Evolutionary conservation across 345 rosid genomes (phyloP), one percentile per base, ranked within the genome.

Genomic region (Brassica napus): DNA sequence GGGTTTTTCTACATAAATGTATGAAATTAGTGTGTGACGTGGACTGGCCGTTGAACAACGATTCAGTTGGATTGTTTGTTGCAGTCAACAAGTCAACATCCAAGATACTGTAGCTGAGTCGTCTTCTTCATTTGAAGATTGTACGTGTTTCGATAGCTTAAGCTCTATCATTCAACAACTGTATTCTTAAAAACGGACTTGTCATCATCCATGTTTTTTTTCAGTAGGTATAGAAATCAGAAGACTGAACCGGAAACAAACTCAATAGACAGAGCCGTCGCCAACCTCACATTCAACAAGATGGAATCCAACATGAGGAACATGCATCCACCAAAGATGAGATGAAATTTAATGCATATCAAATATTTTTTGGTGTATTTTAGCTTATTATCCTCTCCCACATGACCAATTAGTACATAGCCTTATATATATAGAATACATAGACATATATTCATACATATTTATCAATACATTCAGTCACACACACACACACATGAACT

Each of bases 221-320:
- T 60, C 87, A 86, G 89, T 82, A 49, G 65, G 3, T 81, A 55
- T 42, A 83, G 64, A 28, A 81, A 77, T 21, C 79, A 73, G 28
- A 34, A 65, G 31, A 71, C n/a, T 23, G 98, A 92, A 80, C 61
- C 78, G 37, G 87, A 88, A 86, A 94, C 98, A 4, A 94, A 92
- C 76, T 68, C 86, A 11, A 78, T 89, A 0, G 98, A 94, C 76
- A 82, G 98, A 83, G 85, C 97, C 32, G 65, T 94, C 2, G 97
- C 98, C 0, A 91, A 84, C 15, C 87, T 94, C 79, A 83, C 92
- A 86, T 91, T 86, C 85, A 82, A 84, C 74, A 86, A 86, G 81
- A 87, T 87, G 91, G 91, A 86, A 28, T 44, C 78, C 28, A 83
- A 86, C 24, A 65, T 81, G 54, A 81, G 21, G 23, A 80, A 80